Evolutionary conservation across 352 stramenopile genomes (phyloP).

Genomic region (Albugo laibachii): DNA sequence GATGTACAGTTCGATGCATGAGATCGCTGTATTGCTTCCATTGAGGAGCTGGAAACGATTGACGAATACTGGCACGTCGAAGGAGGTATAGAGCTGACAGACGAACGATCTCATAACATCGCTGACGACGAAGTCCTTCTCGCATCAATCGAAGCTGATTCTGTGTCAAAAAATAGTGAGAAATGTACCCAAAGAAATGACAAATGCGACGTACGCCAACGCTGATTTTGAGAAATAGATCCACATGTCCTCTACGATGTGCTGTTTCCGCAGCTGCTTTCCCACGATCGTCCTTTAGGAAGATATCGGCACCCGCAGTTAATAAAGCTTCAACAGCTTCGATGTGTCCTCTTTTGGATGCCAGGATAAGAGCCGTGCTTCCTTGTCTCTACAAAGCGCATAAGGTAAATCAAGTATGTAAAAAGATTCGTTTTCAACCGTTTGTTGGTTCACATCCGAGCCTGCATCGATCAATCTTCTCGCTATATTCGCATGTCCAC

Average conservation of each 20-base stretch:
- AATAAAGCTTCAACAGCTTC: slow-evolving; percentile 56
- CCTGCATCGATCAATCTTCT: slow-evolving; percentile 63
- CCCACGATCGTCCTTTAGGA: slow-evolving; percentile 71
- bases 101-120: slow-evolving; percentile 48
- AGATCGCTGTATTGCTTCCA: slow-evolving; percentile 24
- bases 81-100: slow-evolving; percentile 50
- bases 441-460: slow-evolving; percentile 78
- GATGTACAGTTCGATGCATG: slow-evolving; percentile 40
- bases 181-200: not conserved
- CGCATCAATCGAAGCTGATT: slow-evolving; percentile 72
- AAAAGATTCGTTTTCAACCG: slow-evolving; percentile 5
- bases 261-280: slow-evolving; percentile 73
- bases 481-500: slow-evolving; percentile 59
- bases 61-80: slow-evolving; percentile 21
- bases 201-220: slow-evolving; percentile 19
- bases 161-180: slow-evolving; percentile 10
- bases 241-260: slow-evolving; percentile 55
- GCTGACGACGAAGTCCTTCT: slow-evolving; percentile 38
- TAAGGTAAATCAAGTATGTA: not conserved
- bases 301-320: slow-evolving; percentile 68
- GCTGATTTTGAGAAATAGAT: slow-evolving; percentile 73
- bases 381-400: slow-evolving; percentile 24
- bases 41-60: slow-evolving; percentile 21
- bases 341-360: slow-evolving; percentile 63
- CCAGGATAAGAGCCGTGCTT: slow-evolving; percentile 65